phyloP scores from a whole-genome alignment of 179 eudicot species.

The Corrigiola litoralis region DNA sequence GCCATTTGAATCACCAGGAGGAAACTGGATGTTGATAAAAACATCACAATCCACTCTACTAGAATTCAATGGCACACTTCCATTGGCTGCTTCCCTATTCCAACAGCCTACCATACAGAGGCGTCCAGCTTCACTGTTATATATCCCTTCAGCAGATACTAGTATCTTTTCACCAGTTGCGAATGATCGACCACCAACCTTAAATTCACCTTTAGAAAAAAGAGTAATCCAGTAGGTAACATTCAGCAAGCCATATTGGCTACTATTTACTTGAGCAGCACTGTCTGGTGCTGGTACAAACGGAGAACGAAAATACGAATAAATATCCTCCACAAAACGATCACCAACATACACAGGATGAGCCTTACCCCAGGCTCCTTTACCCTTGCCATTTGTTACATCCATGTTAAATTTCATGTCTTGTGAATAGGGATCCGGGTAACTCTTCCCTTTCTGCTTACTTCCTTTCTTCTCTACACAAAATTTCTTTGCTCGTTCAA shows the following conservation, averaged over 20 bases:
- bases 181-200: slow-evolving; percentile 33
- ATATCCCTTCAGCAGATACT: slow-evolving; percentile 79
- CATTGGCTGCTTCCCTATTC: slow-evolving; percentile 26
- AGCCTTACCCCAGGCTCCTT: slow-evolving; percentile 55
- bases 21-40: slow-evolving; percentile 45
- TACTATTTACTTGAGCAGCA: slow-evolving; percentile 19
- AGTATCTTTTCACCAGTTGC: slow-evolving; percentile 23
- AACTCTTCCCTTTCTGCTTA: slow-evolving; percentile 33
- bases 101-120: slow-evolving; percentile 87
- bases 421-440: slow-evolving; percentile 51
- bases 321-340: slow-evolving; percentile 24
- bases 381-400: slow-evolving; percentile 44
- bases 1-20: slow-evolving; percentile 38
- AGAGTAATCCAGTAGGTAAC: slow-evolving; percentile 53
- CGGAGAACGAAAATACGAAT: slow-evolving; percentile 17
- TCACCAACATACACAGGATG: slow-evolving; percentile 62
- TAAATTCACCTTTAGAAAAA: slow-evolving; percentile 28
- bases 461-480: slow-evolving; percentile 36
- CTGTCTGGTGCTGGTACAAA: slow-evolving; percentile 6
- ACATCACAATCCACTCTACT: slow-evolving; percentile 64
- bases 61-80: slow-evolving; percentile 18
- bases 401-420: slow-evolving; percentile 79
- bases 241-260: slow-evolving; percentile 30
- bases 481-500: slow-evolving; percentile 31
- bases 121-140: slow-evolving; percentile 50